These are phyloP conservation scores for Periconia digitata DNA, from an alignment of 2,329 filamentous ascomycete genomes.

Conservation along the genomic window DNA sequence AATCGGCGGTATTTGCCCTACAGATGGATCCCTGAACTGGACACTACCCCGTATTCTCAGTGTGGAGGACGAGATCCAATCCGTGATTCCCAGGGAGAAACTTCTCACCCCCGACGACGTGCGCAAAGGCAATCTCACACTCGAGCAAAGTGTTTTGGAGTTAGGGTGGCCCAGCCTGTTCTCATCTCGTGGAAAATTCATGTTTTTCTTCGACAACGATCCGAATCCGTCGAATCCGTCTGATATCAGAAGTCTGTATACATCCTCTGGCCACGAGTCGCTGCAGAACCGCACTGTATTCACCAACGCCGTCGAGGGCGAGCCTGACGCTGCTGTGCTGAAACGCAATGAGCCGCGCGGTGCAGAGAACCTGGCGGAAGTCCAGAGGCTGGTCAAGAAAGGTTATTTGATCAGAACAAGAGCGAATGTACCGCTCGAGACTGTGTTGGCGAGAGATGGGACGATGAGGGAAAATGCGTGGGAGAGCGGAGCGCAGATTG, in stretches of 20 bases:
- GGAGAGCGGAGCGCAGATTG: constrained; percentile 52
- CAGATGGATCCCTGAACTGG: constrained; percentile 47
- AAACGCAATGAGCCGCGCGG: constrained; percentile 51
- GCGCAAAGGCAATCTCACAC: constrained; percentile 43
- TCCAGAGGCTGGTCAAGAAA: constrained; percentile 49
- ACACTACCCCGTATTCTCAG: constrained; percentile 46
- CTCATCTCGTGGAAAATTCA: constrained; percentile 48
- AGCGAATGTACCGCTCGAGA: constrained; percentile 50
- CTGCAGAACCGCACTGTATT: constrained; percentile 52
- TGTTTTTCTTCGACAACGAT: constrained; percentile 57
- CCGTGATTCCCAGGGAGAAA: constrained; percentile 43
- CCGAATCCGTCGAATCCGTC: constrained; percentile 35
- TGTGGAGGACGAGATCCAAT: constrained; percentile 52
- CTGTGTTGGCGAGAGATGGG: constrained; percentile 45
- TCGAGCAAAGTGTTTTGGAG: constrained; percentile 51
- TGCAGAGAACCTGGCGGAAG: constrained; percentile 40
- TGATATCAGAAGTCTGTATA: constrained; percentile 44
- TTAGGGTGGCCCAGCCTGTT: constrained; percentile 54
- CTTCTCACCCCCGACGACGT: constrained; percentile 54
- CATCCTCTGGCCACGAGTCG: constrained; percentile 30
- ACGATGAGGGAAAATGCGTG: constrained; percentile 50
- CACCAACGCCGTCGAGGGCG: constrained; percentile 51
- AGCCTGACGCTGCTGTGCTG: constrained; percentile 52
- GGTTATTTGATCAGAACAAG: constrained; percentile 55
- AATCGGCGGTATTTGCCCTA: constrained; percentile 41